Percentiles rank a stretch among this genome's conserved stretches.
Evolutionary conservation across 805 yeast species (phyloP).

Genomic region (Maudiozyma barnettii): DNA sequence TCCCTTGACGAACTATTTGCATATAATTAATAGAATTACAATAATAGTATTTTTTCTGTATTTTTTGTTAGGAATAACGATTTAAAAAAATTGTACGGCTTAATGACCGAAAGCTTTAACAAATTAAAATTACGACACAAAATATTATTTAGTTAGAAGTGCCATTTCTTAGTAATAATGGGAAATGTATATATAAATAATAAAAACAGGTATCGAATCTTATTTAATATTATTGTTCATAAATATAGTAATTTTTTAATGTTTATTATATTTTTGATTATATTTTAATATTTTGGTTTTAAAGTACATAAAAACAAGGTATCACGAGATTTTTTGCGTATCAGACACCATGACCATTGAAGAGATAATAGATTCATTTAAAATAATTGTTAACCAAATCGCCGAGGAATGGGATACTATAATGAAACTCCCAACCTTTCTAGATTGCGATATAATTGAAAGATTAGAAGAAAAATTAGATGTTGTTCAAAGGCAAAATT

Average conservation of each 20-base stretch:
- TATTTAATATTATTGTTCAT: too few species aligned
- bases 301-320: neutral
- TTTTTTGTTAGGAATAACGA: neutral
- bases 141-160: too few species aligned
- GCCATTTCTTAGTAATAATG: too few species aligned
- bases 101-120: too few species aligned
- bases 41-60: neutral
- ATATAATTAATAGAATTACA: neutral
- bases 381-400: constrained; percentile 10
- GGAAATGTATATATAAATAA: too few species aligned
- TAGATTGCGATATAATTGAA: constrained; percentile 8
- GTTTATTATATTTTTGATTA: too few species aligned
- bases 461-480: constrained; percentile 11
- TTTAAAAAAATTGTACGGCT: neutral
- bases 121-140: too few species aligned
- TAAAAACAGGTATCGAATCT: too few species aligned
- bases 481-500: constrained; percentile 14
- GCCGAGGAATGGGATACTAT: constrained; percentile 12
- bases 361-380: constrained; percentile 2
- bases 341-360: neutral
- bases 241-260: too few species aligned
- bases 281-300: neutral
- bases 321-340: neutral
- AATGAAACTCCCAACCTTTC: constrained; percentile 1
- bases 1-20: constrained; percentile 1